These are phyloP conservation scores for Solanum etuberosum DNA, from an alignment of 257 asterid species.

Conservation along the genomic window DNA sequence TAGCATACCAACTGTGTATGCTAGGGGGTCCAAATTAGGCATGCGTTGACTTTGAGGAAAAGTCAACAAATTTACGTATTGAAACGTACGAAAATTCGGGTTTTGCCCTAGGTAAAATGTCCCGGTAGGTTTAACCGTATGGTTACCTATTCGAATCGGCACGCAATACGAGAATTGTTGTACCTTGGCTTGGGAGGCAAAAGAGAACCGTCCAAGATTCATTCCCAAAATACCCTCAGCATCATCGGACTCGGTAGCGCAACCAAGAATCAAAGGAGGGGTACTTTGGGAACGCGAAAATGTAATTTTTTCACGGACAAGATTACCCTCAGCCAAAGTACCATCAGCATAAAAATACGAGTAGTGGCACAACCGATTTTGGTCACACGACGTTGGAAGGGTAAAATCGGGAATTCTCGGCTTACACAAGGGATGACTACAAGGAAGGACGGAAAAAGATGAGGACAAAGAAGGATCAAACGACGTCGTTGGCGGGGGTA, in stretches of 20 bases:
- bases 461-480: slow-evolving; percentile 85
- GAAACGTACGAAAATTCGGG: slow-evolving; percentile 37
- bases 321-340: slow-evolving; percentile 77
- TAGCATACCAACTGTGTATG: slow-evolving; percentile 51
- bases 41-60: slow-evolving; percentile 46
- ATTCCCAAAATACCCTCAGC: slow-evolving; percentile 85
- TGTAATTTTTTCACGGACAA: slow-evolving; percentile 54
- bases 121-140: slow-evolving; percentile 34
- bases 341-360: slow-evolving; percentile 84
- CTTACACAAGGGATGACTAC: slow-evolving; percentile 66
- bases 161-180: slow-evolving; percentile 70
- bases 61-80: slow-evolving; percentile 35
- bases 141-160: slow-evolving; percentile 23
- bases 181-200: slow-evolving; percentile 64
- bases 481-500: slow-evolving; percentile 36
- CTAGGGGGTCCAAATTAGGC: slow-evolving; percentile 76
- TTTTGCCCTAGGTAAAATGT: slow-evolving; percentile 59
- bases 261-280: slow-evolving; percentile 84
- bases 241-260: slow-evolving; percentile 47
- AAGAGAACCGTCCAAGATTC: slow-evolving; percentile 73
- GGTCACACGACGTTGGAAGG: slow-evolving; percentile 78
- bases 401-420: slow-evolving; percentile 77
- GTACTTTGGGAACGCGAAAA: slow-evolving; percentile 48
- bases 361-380: slow-evolving; percentile 57
- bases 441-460: slow-evolving; percentile 66